Percentiles rank a stretch among this genome's conserved stretches.
Evolutionary conservation across 2,329 filamentous ascomycete genomes (phyloP).

Genomic region (Exophiala mesophila): DNA sequence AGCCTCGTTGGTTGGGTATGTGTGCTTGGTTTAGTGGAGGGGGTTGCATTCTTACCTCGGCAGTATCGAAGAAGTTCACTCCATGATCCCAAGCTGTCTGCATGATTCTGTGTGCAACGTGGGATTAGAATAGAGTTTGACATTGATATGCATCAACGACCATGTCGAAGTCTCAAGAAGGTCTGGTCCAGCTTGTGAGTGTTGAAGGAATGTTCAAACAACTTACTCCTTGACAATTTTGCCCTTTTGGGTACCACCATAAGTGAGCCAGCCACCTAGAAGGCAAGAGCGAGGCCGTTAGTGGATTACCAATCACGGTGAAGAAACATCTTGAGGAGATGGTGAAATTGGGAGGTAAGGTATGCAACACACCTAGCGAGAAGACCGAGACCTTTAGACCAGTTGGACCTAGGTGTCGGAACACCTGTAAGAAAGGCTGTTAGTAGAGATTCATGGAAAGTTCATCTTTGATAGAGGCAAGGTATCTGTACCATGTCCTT

Average conservation of each 20-base stretch:
- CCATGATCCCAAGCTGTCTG: conserved; percentile 53
- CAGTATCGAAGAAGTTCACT: conserved; percentile 56
- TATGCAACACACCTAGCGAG: conserved; percentile 47
- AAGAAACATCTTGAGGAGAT: no score
- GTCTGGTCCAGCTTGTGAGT: not conserved
- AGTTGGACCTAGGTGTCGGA: conserved; percentile 60
- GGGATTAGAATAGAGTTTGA: conserved; percentile 6
- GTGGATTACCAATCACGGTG: no score
- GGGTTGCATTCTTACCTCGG: conserved; percentile 38
- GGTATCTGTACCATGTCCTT: conserved; percentile 21
- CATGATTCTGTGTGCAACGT: conserved; percentile 34
- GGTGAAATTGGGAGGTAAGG: no score
- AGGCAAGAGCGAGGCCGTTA: not conserved
- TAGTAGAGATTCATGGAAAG: not conserved
- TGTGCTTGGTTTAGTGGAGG: no score
- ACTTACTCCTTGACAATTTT: conserved; percentile 60
- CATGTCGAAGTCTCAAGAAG: not conserved
- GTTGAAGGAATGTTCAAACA: not conserved
- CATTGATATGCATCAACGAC: not conserved
- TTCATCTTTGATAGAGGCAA: not conserved
- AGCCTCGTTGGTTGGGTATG: no score
- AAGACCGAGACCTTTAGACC: conserved; percentile 70
- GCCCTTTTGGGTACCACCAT: conserved; percentile 50
- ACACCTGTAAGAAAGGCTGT: conserved; percentile 41
- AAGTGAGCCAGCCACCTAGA: conserved; percentile 36